Evolutionary conservation across 345 rosid species (phyloP).

Genomic region (Euphorbia lathyris): DNA sequence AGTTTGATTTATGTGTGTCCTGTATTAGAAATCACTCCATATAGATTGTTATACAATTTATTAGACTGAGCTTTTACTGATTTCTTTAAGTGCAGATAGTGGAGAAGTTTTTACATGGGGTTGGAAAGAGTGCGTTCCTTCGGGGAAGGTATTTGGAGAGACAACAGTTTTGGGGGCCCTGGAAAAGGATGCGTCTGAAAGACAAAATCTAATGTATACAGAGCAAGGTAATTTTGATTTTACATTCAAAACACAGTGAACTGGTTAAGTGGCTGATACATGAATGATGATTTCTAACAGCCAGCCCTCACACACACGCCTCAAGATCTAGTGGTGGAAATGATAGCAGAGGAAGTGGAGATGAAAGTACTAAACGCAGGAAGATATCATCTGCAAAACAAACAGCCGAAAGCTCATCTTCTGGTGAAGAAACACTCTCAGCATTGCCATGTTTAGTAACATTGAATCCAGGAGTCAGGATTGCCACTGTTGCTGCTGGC

Average conservation of each 20-base stretch:
- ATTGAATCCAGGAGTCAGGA: conserved; percentile 82
- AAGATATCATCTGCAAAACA: conserved; percentile 61
- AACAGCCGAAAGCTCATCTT: conserved; percentile 70
- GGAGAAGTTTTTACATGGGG: conserved; percentile 98
- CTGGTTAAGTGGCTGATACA: conserved; percentile 13
- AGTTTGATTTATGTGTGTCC: conserved; percentile 4
- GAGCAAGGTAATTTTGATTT: conserved; percentile 61
- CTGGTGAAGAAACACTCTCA: conserved; percentile 63
- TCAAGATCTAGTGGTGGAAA: conserved; percentile 44
- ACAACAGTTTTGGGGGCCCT: conserved; percentile 27
- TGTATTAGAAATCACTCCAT: background rate
- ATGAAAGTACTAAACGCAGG: conserved; percentile 68
- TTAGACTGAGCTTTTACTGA: background rate
- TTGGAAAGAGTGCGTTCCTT: conserved; percentile 96
- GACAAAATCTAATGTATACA: conserved; percentile 46
- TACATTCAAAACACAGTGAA: background rate
- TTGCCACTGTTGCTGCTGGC: conserved; percentile 83
- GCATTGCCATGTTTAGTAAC: conserved; percentile 90
- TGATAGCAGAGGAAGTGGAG: conserved; percentile 51
- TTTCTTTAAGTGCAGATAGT: conserved; percentile 42
- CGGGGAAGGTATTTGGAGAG: conserved; percentile 75
- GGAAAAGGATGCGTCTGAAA: conserved; percentile 55
- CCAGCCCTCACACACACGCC: conserved; percentile 56
- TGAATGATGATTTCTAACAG: conserved; percentile 35
- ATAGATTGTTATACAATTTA: background rate